Evolutionary conservation across 2,329 filamentous ascomycete genomes (phyloP), one percentile per base, ranked within the genome.

Genomic region (Pseudogymnoascus verrucosus): DNA sequence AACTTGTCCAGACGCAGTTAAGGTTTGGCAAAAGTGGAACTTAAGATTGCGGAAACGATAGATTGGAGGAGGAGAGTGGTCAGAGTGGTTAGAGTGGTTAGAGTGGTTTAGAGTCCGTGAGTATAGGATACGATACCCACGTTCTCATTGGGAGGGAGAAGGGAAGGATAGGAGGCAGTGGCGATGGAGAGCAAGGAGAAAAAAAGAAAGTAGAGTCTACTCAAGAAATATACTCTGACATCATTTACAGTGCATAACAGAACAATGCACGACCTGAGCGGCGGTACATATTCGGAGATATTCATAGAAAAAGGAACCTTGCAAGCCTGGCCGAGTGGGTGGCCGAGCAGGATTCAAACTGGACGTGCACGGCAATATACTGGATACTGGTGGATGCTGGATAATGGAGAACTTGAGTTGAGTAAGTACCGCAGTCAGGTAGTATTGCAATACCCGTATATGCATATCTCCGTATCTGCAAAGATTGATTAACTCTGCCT

Each of bases 1-100:
- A 51, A 51, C 44, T 51, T 51, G 44, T 26, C 44, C 44, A 51
- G 12, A 51, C 44, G 44, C 44, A 51, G 42, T 47, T 47, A 47
- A 47, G 42, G 42, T 47, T 47, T 47, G 21, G 42, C 21, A 47
- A 47, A 47, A 47, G 42, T 47, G 42, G 42, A 47, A 47, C 42
- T 47, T 47, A 47, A 47, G 44, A 51, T 51, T 51, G 44, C 44
- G 23, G 23, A 8, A 51, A 28, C 21, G 26, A 51, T 51, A 23
- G 44, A 51, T 51, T 51, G 44, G 44, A 51, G 11, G 21, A 28
- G 12, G 26, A 28, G 21, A 26, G 4, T 47, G 10, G 40, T 11
- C 12, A 36, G 34, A 36, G 3, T 10, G 34, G 8, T 36, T 23
- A 21, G 16, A 26, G 21, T 23, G 11, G 42, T 34, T 11, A 34